Conservation (phyloP, 805 yeast species). For the Saccharomycopsis malanga region DNA sequence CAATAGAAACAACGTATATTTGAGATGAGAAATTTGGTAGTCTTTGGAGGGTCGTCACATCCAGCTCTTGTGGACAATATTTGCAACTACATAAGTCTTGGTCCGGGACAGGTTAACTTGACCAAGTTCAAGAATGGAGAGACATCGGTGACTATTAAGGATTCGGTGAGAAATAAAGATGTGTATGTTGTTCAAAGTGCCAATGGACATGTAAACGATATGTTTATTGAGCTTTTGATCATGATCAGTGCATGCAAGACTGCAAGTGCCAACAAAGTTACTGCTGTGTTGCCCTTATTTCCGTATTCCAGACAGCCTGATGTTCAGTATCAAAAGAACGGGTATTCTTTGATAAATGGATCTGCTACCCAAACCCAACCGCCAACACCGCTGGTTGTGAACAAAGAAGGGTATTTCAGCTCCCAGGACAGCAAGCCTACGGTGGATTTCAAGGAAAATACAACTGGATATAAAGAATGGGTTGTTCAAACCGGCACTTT, state of each 20-base stretch:
- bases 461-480: constrained; percentile 85
- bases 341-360: neutral
- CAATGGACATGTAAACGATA: constrained; percentile 83
- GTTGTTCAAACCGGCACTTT: constrained; percentile 92
- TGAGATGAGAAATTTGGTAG: constrained; percentile 84
- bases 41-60: constrained; percentile 88
- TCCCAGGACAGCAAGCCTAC: constrained; percentile 28
- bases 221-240: constrained; percentile 72
- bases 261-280: constrained; percentile 81
- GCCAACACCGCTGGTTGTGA: neutral
- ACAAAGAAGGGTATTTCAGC: constrained; percentile 6
- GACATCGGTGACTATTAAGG: constrained; percentile 76
- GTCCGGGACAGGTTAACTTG: constrained; percentile 57
- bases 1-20: too few species aligned
- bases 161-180: constrained; percentile 93
- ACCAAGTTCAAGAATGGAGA: constrained; percentile 86
- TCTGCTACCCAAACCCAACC: neutral
- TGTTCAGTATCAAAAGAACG: constrained; percentile 58
- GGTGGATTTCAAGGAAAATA: constrained; percentile 31
- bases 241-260: constrained; percentile 89
- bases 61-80: constrained; percentile 69
- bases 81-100: constrained; percentile 69
- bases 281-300: constrained; percentile 87
- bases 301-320: constrained; percentile 97
- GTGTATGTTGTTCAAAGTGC: constrained; percentile 85